These are phyloP conservation scores for Metschnikowia anglica DNA, from an alignment of 805 yeast genomes.

Conservation along the genomic window DNA sequence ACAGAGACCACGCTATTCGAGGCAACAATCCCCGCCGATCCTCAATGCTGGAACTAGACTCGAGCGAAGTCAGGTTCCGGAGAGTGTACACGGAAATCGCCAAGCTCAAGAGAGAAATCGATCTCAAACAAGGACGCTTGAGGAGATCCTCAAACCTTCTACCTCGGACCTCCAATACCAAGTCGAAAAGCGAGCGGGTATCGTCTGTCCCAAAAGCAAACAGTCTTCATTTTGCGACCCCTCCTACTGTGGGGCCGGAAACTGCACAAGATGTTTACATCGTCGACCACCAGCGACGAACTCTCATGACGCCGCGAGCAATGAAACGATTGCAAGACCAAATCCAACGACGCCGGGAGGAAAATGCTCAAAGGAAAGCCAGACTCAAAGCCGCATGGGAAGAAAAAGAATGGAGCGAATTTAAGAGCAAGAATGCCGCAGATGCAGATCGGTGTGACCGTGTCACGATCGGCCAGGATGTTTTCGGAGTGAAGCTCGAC, in stretches of 20 bases:
- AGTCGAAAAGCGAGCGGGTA: constrained; percentile 1
- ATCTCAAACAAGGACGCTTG: constrained; percentile 1
- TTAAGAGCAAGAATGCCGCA: constrained; percentile 26
- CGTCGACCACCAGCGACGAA: constrained; percentile 7
- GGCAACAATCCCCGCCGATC: not conserved
- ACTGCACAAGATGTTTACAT: constrained; percentile 3
- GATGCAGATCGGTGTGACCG: constrained; percentile 49
- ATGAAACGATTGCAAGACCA: constrained; percentile 3
- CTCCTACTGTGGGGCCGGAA: not conserved
- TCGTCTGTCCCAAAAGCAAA: not conserved
- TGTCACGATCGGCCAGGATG: constrained; percentile 38
- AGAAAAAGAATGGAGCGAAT: constrained; percentile 1
- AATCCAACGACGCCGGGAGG: constrained; percentile 3
- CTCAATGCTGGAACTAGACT: not conserved
- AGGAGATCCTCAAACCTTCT: not conserved
- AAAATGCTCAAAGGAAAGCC: not conserved
- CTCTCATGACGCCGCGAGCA: constrained; percentile 15
- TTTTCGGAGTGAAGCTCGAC: constrained; percentile 42
- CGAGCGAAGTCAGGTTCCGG: not conserved
- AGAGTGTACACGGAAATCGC: constrained; percentile 10
- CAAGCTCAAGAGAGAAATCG: constrained; percentile 11
- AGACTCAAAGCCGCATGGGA: not conserved
- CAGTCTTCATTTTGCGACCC: not conserved
- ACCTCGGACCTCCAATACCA: not conserved
- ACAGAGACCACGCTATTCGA: not conserved